Conservation (phyloP, 805 yeast genomes). For the Candida boleticola region DNA sequence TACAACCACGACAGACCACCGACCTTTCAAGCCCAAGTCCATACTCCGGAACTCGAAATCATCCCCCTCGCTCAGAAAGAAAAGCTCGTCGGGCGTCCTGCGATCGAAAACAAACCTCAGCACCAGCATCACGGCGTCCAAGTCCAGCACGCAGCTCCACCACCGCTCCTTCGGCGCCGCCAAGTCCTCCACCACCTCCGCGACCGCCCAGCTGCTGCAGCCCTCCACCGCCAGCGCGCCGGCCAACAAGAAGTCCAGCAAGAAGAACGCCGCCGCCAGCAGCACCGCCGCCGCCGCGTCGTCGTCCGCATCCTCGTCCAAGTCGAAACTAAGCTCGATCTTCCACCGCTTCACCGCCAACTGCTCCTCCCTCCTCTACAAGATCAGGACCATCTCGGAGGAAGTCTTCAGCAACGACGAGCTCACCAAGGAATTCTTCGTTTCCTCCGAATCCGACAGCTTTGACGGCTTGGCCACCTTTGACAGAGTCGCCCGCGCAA, state of each 20-base stretch:
- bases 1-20: conserved; percentile 2
- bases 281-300: not conserved
- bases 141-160: not conserved
- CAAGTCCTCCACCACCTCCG: too few species aligned
- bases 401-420: conserved; percentile 50
- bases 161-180: too few species aligned
- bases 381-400: conserved; percentile 45
- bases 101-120: not conserved
- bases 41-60: conserved; percentile 9
- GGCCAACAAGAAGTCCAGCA: too few species aligned
- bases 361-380: conserved; percentile 32
- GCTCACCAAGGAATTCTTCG: conserved; percentile 49
- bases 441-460: conserved; percentile 28
- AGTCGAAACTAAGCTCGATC: conserved; percentile 19
- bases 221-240: too few species aligned
- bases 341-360: conserved; percentile 39
- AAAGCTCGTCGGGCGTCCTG: not conserved
- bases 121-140: not conserved
- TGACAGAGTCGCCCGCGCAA: conserved; percentile 18
- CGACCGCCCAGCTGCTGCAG: too few species aligned
- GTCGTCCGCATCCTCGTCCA: not conserved
- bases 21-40: conserved; percentile 9
- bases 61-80: conserved; percentile 1
- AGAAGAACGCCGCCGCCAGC: too few species aligned
- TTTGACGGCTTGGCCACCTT: conserved; percentile 8